Evolutionary conservation across 768 basidiomycete genomes (phyloP).

Genomic region (Boletus reticulatus): DNA sequence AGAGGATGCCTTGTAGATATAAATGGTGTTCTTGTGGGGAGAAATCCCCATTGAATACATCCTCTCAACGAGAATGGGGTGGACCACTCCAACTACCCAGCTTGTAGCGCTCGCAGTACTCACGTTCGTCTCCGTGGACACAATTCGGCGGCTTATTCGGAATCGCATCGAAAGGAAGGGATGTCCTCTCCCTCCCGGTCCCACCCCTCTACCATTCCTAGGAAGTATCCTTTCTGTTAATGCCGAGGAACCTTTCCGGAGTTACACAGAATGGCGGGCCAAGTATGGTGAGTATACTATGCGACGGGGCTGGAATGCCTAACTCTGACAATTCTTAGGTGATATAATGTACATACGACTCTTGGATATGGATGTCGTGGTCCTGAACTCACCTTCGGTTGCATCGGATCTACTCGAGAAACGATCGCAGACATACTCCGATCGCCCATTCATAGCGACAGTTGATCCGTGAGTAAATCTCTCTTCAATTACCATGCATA

Average conservation of each 20-base stretch:
- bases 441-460: conserved; percentile 39
- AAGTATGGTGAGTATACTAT: too few species aligned
- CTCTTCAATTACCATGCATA: too few species aligned
- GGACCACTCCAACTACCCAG: conserved; percentile 1
- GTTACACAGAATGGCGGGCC: too few species aligned
- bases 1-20: neutral
- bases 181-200: conserved; percentile 12
- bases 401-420: conserved; percentile 47
- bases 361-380: conserved; percentile 43
- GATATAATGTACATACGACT: conserved; percentile 48
- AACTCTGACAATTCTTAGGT: conserved; percentile 25
- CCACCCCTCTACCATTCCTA: too few species aligned
- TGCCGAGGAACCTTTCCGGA: too few species aligned
- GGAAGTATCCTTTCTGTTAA: too few species aligned
- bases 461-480: neutral
- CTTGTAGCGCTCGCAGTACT: conserved; percentile 7
- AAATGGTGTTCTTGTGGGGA: neutral
- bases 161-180: conserved; percentile 10
- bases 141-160: conserved; percentile 1
- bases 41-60: neutral
- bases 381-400: conserved; percentile 44
- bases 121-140: neutral
- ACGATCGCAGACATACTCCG: conserved; percentile 47
- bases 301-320: neutral
- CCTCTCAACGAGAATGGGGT: conserved; percentile 4